Conservation (phyloP, 2,329 filamentous ascomycete species). For the Phaeosphaeriaceae sp. region DNA sequence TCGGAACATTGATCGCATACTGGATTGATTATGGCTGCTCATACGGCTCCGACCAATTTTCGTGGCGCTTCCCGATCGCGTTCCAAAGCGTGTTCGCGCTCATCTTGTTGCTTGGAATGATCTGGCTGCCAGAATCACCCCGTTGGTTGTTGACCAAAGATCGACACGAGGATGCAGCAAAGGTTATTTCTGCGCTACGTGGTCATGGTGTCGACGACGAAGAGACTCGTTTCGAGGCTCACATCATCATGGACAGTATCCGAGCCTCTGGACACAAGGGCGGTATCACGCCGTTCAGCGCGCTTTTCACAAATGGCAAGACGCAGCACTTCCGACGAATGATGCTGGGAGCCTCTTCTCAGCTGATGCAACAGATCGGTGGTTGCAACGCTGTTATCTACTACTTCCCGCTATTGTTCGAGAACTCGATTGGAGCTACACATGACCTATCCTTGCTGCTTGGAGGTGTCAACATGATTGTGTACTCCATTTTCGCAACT, state of each 20-base stretch:
- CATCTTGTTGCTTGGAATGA: slow-evolving; percentile 64
- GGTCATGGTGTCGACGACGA: slow-evolving; percentile 59
- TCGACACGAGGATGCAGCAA: slow-evolving; percentile 65
- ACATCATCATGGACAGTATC: slow-evolving; percentile 70
- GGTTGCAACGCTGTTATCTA: slow-evolving; percentile 53
- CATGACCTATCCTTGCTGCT: slow-evolving; percentile 53
- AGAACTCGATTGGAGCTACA: slow-evolving; percentile 58
- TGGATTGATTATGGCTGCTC: slow-evolving; percentile 52
- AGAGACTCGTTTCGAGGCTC: slow-evolving; percentile 66
- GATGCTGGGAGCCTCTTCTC: slow-evolving; percentile 63
- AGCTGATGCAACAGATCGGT: slow-evolving; percentile 39
- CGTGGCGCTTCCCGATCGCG: slow-evolving; percentile 62
- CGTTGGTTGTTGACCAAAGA: slow-evolving; percentile 71
- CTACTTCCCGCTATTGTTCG: slow-evolving; percentile 52
- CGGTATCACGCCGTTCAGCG: slow-evolving; percentile 55
- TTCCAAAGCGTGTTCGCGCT: slow-evolving; percentile 61
- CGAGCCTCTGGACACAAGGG: slow-evolving; percentile 50
- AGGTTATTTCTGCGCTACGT: slow-evolving; percentile 59
- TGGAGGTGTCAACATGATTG: slow-evolving; percentile 61
- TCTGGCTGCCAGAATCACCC: slow-evolving; percentile 68
- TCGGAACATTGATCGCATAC: slow-evolving; percentile 60
- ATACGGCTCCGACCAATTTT: slow-evolving; percentile 38
- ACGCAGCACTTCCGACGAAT: slow-evolving; percentile 72
- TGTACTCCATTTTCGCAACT: slow-evolving; percentile 63
- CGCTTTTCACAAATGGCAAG: slow-evolving; percentile 67